phyloP scores from a whole-genome alignment of 106 monocot genomes.

The Acanthochlamys bracteata region DNA sequence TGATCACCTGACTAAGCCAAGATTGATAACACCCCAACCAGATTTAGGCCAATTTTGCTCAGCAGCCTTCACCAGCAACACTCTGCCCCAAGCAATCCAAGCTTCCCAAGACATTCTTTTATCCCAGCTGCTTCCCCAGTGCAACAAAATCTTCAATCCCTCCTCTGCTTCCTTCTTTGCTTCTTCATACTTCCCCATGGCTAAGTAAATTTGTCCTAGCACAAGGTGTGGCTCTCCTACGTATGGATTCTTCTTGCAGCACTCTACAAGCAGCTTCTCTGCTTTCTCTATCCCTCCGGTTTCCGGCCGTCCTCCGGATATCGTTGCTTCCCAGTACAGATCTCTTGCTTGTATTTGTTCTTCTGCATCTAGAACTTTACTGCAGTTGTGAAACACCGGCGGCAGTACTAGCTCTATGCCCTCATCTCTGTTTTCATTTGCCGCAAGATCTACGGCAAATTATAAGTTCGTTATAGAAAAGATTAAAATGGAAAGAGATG shows the following conservation, averaged over 20 bases:
- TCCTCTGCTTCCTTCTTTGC: slow-evolving; percentile 37
- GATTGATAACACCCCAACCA: slow-evolving; percentile 38
- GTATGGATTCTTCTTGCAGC: slow-evolving; percentile 58
- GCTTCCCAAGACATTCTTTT: slow-evolving; percentile 60
- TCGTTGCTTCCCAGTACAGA: slow-evolving; percentile 69
- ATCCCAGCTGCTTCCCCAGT: slow-evolving; percentile 61
- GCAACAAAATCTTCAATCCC: slow-evolving; percentile 44
- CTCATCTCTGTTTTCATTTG: slow-evolving; percentile 29
- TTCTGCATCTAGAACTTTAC: slow-evolving; percentile 31
- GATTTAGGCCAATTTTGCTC: slow-evolving; percentile 34
- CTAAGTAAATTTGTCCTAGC: slow-evolving; percentile 44
- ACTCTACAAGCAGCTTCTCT: slow-evolving; percentile 40
- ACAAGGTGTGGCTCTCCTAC: slow-evolving; percentile 61
- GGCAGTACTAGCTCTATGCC: slow-evolving; percentile 60
- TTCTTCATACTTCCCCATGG: slow-evolving; percentile 37
- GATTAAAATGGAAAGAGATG: too few species aligned
- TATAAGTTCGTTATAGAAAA: too few species aligned
- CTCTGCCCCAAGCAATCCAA: slow-evolving; percentile 57
- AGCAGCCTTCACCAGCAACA: slow-evolving; percentile 33
- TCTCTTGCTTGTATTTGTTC: slow-evolving; percentile 60
- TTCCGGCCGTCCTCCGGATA: slow-evolving; percentile 4
- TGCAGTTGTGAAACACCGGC: slow-evolving; percentile 76
- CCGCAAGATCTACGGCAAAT: too few species aligned
- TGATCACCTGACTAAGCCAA: slow-evolving; percentile 33
- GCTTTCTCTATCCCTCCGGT: slow-evolving; percentile 18